Conservation (phyloP, 2,329 filamentous ascomycete species). For the Emmonsiellopsis sp. region DNA sequence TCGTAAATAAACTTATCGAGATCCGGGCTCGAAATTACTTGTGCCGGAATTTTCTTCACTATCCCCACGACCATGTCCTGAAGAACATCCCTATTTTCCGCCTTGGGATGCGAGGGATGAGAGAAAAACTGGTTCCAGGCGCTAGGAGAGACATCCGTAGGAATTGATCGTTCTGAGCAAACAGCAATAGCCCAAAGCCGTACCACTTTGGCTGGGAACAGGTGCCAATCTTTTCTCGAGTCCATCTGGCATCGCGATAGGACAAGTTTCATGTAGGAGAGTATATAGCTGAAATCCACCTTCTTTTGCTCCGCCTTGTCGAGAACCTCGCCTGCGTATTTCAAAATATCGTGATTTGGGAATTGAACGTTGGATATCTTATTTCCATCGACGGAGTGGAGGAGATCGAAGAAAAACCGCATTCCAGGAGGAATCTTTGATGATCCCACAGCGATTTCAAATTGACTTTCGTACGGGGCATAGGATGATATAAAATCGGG, state of each 20-base stretch:
- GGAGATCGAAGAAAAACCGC: constrained; percentile 4
- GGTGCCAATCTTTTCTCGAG: neutral
- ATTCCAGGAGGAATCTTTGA: neutral
- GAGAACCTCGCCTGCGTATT: neutral
- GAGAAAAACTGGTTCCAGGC: neutral
- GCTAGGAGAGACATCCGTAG: neutral
- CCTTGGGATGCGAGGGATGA: constrained; percentile 1
- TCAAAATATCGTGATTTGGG: neutral
- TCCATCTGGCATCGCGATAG: neutral
- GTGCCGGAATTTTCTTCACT: neutral
- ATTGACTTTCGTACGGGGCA: neutral
- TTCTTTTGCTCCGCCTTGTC: neutral
- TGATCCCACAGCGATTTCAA: neutral
- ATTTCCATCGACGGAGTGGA: neutral
- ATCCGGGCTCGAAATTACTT: neutral
- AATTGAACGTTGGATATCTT: neutral
- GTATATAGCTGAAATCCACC: constrained; percentile 3
- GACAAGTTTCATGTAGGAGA: constrained; percentile 1
- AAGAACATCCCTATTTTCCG: neutral
- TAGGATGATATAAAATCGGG: constrained; percentile 3
- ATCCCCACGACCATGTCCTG: too few relatives aligned
- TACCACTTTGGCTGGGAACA: neutral
- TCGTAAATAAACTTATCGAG: neutral
- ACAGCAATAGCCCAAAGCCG: constrained; percentile 4
- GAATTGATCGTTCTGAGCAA: neutral